These are phyloP conservation scores for Diaporthe sp. DNA, from an alignment of 2,329 filamentous ascomycete genomes.

Conservation along the genomic window DNA sequence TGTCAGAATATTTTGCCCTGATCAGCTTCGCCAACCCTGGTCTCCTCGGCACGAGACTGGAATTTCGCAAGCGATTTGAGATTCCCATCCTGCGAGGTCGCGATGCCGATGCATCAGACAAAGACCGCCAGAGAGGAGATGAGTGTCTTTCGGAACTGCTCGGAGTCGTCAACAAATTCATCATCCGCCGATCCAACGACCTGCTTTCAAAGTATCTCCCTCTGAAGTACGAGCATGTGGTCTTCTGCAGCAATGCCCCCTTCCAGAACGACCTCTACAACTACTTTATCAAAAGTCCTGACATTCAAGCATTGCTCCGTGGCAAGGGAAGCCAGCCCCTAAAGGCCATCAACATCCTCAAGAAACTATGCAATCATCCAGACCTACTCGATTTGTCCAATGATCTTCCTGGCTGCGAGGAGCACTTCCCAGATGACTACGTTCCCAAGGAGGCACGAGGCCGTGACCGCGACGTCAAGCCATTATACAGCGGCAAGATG, in stretches of 20 bases:
- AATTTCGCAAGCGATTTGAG: slow-evolving; percentile 95
- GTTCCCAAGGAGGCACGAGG: slow-evolving; percentile 89
- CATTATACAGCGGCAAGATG: slow-evolving; percentile 99
- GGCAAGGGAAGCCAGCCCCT: slow-evolving; percentile 96
- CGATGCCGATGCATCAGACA: slow-evolving; percentile 89
- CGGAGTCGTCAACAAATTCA: slow-evolving; percentile 93
- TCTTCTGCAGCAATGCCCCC: slow-evolving; percentile 94
- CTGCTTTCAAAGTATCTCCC: slow-evolving; percentile 97
- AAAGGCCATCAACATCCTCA: slow-evolving; percentile 95
- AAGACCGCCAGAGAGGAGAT: slow-evolving; percentile 85
- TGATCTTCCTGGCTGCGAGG: slow-evolving; percentile 89
- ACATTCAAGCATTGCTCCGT: slow-evolving; percentile 90
- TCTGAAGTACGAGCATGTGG: slow-evolving; percentile 98
- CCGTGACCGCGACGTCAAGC: slow-evolving; percentile 90
- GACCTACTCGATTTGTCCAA: slow-evolving; percentile 87
- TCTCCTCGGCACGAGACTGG: slow-evolving; percentile 86
- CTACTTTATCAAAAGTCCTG: slow-evolving; percentile 95
- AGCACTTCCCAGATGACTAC: slow-evolving; percentile 86
- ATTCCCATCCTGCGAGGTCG: slow-evolving; percentile 91
- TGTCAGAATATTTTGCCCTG: slow-evolving; percentile 97
- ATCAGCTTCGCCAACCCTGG: slow-evolving; percentile 97
- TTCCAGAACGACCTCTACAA: slow-evolving; percentile 97
- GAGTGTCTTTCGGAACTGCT: slow-evolving; percentile 86
- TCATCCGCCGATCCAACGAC: slow-evolving; percentile 97
- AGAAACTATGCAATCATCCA: slow-evolving; percentile 98